Evolutionary conservation across 2,329 filamentous ascomycete species (phyloP), one percentile per base, ranked within the genome.

Genomic region (Neofusicoccum umdonicola): DNA sequence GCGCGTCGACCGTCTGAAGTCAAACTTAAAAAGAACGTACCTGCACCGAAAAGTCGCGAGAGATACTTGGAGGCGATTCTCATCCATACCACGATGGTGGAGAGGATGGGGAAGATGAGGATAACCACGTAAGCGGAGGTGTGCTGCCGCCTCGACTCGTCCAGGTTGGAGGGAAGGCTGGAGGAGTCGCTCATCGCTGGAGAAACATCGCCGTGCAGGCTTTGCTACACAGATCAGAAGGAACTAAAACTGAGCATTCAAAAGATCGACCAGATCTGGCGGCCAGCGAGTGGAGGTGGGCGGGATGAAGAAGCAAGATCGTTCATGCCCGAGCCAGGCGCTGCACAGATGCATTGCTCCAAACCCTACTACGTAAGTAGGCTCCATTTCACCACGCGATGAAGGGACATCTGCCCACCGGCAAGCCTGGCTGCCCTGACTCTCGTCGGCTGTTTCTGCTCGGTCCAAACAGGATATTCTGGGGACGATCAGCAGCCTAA

Each of bases 91-190:
- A 37, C 27, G 37, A 60, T 35, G 27, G 56, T 60, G 17, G 56
- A 47, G 42, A 60, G 56, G 6, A 60, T 35, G n/a, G 56, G 56
- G 9, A 60, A 60, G 12, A 60, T 19, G 41, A 37, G 41, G 31
- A 60, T 60, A 42, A 60, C 41, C 9, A 60, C 31, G n/a, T 35
- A 60, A 31, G 56, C 56, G 27, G 56, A 47, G 6, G 56, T 60
- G 56, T 60, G 56, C 31, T 39, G 37, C 31, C 11, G 19, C 42
- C 47, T 60, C 1, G 56, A 60, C 31, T 60, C 56, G 44, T 41
- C 41, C 42, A 60, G 42, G 56, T 42, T 60, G 9, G 22, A 11
- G 31, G 56, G 27, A 31, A 60, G 42, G 56, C 56, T 60, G 9
- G 22, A 11, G 31, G 56, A 47, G n/a, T 60, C 56, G 37, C 42